phyloP scores from a whole-genome alignment of 2,329 filamentous ascomycete species.

The Diplodia seriata region DNA sequence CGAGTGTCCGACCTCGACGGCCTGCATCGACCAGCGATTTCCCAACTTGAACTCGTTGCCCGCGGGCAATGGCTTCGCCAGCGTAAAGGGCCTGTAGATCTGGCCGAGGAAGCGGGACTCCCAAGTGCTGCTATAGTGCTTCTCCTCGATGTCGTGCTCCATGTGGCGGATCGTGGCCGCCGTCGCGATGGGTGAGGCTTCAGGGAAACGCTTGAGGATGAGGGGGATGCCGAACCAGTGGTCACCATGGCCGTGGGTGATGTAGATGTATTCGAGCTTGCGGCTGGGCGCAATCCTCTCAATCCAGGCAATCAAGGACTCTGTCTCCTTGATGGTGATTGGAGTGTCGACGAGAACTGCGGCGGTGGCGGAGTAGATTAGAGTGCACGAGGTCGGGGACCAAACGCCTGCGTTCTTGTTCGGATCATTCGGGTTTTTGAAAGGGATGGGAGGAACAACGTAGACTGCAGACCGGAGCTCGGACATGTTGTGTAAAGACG shows the following conservation, averaged over 20 bases:
- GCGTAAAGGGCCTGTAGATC: not conserved
- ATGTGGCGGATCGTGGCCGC: slow-evolving; percentile 37
- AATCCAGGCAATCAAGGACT: slow-evolving; percentile 48
- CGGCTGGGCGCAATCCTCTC: slow-evolving; percentile 37
- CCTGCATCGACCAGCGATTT: slow-evolving; percentile 35
- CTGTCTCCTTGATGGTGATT: slow-evolving; percentile 42
- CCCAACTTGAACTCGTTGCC: slow-evolving; percentile 37
- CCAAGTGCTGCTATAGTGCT: not conserved
- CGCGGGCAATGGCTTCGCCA: slow-evolving; percentile 33
- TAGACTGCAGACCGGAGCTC: slow-evolving; percentile 23
- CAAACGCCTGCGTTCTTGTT: slow-evolving; percentile 24
- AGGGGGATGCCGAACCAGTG: slow-evolving; percentile 49
- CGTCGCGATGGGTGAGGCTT: slow-evolving; percentile 39
- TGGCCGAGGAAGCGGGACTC: slow-evolving; percentile 2
- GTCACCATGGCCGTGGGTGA: slow-evolving; percentile 54
- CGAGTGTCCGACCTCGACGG: slow-evolving; percentile 38
- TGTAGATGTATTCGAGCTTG: slow-evolving; percentile 48
- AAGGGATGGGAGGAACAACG: slow-evolving; percentile 21
- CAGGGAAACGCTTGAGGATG: slow-evolving; percentile 44
- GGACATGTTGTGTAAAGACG: not conserved
- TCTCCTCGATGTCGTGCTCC: slow-evolving; percentile 36
- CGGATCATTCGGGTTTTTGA: not conserved
- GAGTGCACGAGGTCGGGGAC: slow-evolving; percentile 38
- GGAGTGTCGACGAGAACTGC: slow-evolving; percentile 52
- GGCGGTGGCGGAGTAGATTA: slow-evolving; percentile 40